phyloP scores from a whole-genome alignment of 345 rosid genomes.

The Acer campestre region DNA sequence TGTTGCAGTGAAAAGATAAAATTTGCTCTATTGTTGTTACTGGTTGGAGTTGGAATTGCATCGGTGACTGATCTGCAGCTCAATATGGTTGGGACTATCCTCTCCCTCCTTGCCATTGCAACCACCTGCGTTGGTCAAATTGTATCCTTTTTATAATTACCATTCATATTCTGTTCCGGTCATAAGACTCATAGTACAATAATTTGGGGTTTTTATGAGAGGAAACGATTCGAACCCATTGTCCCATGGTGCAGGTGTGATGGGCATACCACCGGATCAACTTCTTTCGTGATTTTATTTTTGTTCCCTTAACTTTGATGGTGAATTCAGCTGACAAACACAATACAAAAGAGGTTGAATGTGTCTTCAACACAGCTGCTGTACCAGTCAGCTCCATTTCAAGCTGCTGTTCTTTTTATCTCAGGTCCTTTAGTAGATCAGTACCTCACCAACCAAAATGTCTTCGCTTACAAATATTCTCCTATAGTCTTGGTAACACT shows the following conservation, averaged over 20 bases:
- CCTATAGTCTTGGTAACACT: constrained; percentile 68
- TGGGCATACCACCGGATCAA: too few species aligned
- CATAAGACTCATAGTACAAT: too few species aligned
- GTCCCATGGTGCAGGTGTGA: too few species aligned
- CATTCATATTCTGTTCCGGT: too few species aligned
- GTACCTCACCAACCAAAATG: constrained; percentile 78
- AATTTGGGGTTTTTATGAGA: too few species aligned
- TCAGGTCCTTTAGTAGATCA: constrained; percentile 95
- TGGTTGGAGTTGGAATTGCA: constrained; percentile 90
- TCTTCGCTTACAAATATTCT: constrained; percentile 82
- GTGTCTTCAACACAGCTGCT: constrained; percentile 96
- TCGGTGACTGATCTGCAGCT: constrained; percentile 98
- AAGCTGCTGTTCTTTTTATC: constrained; percentile 94
- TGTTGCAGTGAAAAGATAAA: constrained; percentile 78
- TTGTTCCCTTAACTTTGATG: constrained; percentile 26
- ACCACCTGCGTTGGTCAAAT: constrained; percentile 98
- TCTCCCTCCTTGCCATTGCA: constrained; percentile 80
- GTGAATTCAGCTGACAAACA: constrained; percentile 75
- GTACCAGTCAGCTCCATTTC: constrained; percentile 97
- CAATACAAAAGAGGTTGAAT: constrained; percentile 89
- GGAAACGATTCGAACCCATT: too few species aligned
- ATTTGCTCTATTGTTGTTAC: constrained; percentile 62
- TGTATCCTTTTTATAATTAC: constrained; percentile 51
- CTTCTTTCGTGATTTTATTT: background rate
- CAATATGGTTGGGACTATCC: constrained; percentile 72